phyloP scores from a whole-genome alignment of 805 yeast species.

The Candida ipomoeae region DNA sequence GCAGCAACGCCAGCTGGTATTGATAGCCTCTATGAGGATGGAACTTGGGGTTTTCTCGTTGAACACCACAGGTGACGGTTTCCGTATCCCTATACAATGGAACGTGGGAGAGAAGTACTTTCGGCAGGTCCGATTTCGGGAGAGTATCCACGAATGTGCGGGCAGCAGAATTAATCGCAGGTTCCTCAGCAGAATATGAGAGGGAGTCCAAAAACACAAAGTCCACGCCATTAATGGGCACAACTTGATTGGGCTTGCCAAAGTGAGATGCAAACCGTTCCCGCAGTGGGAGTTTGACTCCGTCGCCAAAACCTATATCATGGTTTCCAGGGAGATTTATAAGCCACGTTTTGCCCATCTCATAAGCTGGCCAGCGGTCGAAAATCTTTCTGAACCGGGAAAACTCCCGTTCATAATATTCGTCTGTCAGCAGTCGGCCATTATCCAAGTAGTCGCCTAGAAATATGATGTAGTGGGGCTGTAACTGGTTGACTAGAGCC shows the following conservation, averaged over 20 bases:
- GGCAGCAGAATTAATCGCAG: conserved; percentile 12
- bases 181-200: conserved; percentile 16
- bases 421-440: conserved; percentile 32
- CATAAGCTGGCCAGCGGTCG: conserved; percentile 17
- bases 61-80: conserved; percentile 19
- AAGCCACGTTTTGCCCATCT: conserved; percentile 25
- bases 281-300: conserved; percentile 21
- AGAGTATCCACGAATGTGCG: conserved; percentile 14
- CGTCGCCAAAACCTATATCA: conserved; percentile 26
- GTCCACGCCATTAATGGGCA: conserved; percentile 29
- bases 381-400: conserved; percentile 33
- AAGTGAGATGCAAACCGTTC: conserved; percentile 28
- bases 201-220: conserved; percentile 22
- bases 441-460: conserved; percentile 43
- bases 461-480: conserved; percentile 37
- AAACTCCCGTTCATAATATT: conserved; percentile 27
- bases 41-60: conserved; percentile 18
- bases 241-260: conserved; percentile 29
- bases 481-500: conserved; percentile 26
- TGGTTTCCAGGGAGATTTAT: conserved; percentile 30
- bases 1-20: conserved; percentile 22
- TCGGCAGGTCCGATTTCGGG: conserved; percentile 11
- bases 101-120: conserved; percentile 23
- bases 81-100: conserved; percentile 22
- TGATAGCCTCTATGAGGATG: conserved; percentile 21